Conservation (phyloP, 2,329 filamentous ascomycete genomes). For the Fusarium devonianum region DNA sequence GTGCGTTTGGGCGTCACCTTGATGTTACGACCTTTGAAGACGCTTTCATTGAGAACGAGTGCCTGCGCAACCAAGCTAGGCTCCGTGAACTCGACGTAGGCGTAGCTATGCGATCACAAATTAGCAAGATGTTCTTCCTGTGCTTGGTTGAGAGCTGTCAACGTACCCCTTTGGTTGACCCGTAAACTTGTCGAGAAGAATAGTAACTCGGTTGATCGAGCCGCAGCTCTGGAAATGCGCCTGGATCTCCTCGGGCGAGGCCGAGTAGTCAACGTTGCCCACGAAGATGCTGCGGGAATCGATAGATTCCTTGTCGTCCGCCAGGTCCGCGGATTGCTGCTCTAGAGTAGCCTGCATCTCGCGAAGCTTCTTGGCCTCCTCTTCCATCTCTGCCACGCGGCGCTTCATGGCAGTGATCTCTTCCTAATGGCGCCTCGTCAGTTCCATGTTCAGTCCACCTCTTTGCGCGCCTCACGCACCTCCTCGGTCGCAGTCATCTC, state of each 20-base stretch:
- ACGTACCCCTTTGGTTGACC: constrained; percentile 98
- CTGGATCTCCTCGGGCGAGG: constrained; percentile 94
- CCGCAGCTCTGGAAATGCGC: constrained; percentile 97
- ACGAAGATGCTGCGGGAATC: constrained; percentile 97
- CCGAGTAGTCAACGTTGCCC: constrained; percentile 97
- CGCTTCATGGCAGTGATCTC: constrained; percentile 89
- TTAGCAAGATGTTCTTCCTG: constrained; percentile 20
- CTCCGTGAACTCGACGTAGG: constrained; percentile 98
- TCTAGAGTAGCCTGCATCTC: constrained; percentile 90
- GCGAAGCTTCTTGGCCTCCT: constrained; percentile 83
- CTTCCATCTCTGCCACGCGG: constrained; percentile 88
- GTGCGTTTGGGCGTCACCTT: constrained; percentile 97
- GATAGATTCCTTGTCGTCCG: constrained; percentile 94
- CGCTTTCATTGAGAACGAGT: constrained; percentile 92
- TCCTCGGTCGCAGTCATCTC: constrained; percentile 46
- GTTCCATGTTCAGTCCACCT: constrained; percentile 41
- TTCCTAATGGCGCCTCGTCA: constrained; percentile 59
- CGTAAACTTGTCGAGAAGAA: constrained; percentile 96
- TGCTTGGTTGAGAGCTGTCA: background rate
- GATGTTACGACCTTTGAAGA: constrained; percentile 92
- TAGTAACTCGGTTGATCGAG: constrained; percentile 97
- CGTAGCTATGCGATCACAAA: constrained; percentile 71
- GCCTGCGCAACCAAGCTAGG: constrained; percentile 92
- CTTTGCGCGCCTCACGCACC: constrained; percentile 47
- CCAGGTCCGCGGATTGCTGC: constrained; percentile 80